A percentile compares a stretch with the other conserved stretches of the same genome.
Conservation (phyloP, 208 protist species). For the Phytomonas sp. region DNA sequence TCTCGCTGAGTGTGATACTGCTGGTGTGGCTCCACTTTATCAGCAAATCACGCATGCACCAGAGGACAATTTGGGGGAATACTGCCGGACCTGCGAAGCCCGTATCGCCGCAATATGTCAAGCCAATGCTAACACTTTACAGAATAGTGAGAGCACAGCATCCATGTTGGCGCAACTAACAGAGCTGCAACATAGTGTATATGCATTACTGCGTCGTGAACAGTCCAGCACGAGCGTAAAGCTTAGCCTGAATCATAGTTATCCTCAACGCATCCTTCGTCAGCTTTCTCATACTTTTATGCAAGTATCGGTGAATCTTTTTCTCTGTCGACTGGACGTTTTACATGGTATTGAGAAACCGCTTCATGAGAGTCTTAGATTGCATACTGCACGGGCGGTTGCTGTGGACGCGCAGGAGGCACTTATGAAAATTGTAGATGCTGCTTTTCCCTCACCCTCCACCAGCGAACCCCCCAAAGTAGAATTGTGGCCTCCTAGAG, state of each 20-base stretch:
- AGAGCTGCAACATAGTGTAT: conserved; percentile 33
- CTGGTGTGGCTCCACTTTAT: conserved; percentile 1
- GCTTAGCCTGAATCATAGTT: conserved; percentile 26
- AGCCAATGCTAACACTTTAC: not conserved
- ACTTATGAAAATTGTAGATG: not conserved
- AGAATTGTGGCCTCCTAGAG: conserved; percentile 25
- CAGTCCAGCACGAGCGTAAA: conserved; percentile 24
- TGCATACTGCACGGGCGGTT: conserved; percentile 21
- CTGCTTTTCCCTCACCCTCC: not conserved
- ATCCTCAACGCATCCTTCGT: conserved; percentile 28
- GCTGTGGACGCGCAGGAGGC: conserved; percentile 14
- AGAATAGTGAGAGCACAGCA: not conserved
- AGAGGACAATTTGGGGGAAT: conserved; percentile 25
- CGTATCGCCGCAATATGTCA: conserved; percentile 15
- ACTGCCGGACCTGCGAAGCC: conserved; percentile 34
- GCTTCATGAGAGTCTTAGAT: conserved; percentile 26
- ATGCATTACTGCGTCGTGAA: conserved; percentile 50
- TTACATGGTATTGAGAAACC: conserved; percentile 19
- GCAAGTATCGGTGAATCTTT: conserved; percentile 21
- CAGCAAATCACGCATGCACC: conserved; percentile 21
- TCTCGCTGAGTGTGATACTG: conserved; percentile 17
- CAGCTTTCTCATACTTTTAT: conserved; percentile 22
- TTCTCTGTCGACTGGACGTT: conserved; percentile 20
- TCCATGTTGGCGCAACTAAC: conserved; percentile 28
- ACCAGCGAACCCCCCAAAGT: not conserved